phyloP scores from a whole-genome alignment of 768 basidiomycete genomes.

The Boletus rufocinnamomeus region DNA sequence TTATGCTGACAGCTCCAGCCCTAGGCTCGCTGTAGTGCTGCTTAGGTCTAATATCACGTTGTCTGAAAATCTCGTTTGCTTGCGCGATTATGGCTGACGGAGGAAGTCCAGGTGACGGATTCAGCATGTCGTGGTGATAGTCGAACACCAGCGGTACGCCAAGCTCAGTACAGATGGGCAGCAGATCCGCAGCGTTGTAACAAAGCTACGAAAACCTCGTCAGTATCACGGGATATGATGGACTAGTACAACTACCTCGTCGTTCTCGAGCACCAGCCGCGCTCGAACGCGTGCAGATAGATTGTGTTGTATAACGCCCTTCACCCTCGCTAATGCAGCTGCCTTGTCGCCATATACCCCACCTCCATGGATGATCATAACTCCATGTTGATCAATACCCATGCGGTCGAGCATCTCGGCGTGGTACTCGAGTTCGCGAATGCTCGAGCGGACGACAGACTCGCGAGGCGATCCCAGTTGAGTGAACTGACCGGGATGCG shows the following conservation, averaged over 20 bases:
- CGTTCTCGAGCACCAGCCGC: slow-evolving; percentile 89
- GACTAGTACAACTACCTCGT: slow-evolving; percentile 57
- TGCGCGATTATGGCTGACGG: slow-evolving; percentile 69
- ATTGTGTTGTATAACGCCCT: slow-evolving; percentile 59
- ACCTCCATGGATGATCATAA: slow-evolving; percentile 88
- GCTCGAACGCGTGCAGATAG: slow-evolving; percentile 65
- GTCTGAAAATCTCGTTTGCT: slow-evolving; percentile 71
- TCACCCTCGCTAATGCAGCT: slow-evolving; percentile 70
- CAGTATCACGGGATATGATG: not conserved
- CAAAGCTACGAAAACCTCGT: slow-evolving; percentile 51
- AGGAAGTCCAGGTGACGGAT: slow-evolving; percentile 55
- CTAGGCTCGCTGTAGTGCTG: slow-evolving; percentile 92
- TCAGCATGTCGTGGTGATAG: slow-evolving; percentile 82
- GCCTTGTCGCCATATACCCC: slow-evolving; percentile 83
- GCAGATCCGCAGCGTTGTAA: slow-evolving; percentile 85
- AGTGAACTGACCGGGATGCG: slow-evolving; percentile 88
- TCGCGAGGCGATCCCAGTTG: slow-evolving; percentile 79
- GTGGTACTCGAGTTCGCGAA: slow-evolving; percentile 85
- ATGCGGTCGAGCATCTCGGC: slow-evolving; percentile 85
- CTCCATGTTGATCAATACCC: slow-evolving; percentile 79
- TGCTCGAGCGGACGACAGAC: slow-evolving; percentile 70
- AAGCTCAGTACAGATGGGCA: slow-evolving; percentile 86
- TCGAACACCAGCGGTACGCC: slow-evolving; percentile 73
- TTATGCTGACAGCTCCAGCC: slow-evolving; percentile 77
- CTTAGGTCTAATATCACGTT: slow-evolving; percentile 82